These are phyloP conservation scores for Candida golubevii DNA, from an alignment of 805 yeast species.

Conservation along the genomic window DNA sequence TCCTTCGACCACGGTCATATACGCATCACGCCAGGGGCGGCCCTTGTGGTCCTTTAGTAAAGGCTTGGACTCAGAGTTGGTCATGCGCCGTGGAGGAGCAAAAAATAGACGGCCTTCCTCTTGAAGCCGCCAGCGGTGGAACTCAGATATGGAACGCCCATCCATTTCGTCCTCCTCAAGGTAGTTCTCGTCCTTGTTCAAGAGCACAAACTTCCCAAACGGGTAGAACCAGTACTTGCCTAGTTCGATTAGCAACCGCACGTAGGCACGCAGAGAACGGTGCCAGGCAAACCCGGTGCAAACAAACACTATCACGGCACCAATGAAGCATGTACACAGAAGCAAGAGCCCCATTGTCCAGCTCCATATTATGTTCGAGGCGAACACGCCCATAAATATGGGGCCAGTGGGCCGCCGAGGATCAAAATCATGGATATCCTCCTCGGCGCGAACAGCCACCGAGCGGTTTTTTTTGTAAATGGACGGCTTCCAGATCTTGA, in stretches of 20 bases:
- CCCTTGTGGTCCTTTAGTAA: conserved; percentile 41
- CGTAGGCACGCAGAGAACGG: conserved; percentile 57
- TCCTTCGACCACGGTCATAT: conserved; percentile 25
- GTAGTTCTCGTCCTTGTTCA: conserved; percentile 75
- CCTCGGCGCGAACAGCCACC: conserved; percentile 85
- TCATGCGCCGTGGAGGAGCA: conserved; percentile 54
- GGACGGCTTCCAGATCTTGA: conserved; percentile 98
- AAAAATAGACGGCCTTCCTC: conserved; percentile 78
- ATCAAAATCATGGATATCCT: conserved; percentile 81
- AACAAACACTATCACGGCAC: conserved; percentile 44
- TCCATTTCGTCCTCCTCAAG: conserved; percentile 82
- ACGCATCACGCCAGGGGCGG: conserved; percentile 35
- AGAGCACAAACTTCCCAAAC: conserved; percentile 83
- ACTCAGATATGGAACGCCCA: conserved; percentile 81
- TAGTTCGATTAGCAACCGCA: conserved; percentile 52
- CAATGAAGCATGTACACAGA: conserved; percentile 46
- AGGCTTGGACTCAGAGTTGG: conserved; percentile 33
- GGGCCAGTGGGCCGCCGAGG: conserved; percentile 41
- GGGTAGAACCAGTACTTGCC: conserved; percentile 78
- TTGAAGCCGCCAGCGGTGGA: conserved; percentile 79
- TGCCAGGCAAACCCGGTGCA: conserved; percentile 39
- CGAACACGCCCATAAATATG: conserved; percentile 56
- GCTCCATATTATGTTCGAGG: conserved; percentile 74
- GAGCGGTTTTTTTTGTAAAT: conserved; percentile 88
- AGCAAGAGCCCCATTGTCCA: conserved; percentile 66